A percentile compares a stretch with the other conserved stretches of the same genome.
These are phyloP conservation scores for Trichoderma harzianum DNA, from an alignment of 2,329 filamentous ascomycete genomes.

Conservation along the genomic window DNA sequence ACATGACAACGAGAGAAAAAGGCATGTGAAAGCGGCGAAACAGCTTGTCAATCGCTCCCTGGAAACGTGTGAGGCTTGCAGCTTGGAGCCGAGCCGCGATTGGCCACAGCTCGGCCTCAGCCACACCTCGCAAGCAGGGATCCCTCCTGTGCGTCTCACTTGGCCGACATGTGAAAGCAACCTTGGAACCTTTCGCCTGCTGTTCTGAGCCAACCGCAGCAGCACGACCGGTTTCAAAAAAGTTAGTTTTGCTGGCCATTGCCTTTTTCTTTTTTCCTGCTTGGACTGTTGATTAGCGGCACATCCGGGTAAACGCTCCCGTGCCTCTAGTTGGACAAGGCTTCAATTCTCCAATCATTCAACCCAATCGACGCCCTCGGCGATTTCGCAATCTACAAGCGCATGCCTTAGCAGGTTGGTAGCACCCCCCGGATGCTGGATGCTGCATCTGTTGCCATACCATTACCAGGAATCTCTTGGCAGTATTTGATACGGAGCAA, in stretches of 20 bases:
- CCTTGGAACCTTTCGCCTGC: background rate
- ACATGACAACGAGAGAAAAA: background rate
- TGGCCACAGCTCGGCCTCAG: background rate
- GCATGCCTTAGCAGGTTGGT: background rate
- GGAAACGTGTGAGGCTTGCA: slow-evolving; percentile 10
- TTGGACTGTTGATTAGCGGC: background rate
- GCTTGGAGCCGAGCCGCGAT: background rate
- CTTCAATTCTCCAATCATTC: background rate
- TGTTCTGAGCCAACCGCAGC: slow-evolving; percentile 20
- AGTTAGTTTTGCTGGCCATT: background rate
- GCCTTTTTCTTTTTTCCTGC: background rate
- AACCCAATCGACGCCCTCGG: background rate
- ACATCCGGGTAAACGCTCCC: slow-evolving; percentile 13
- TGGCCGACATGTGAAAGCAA: slow-evolving; percentile 12
- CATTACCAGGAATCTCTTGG: background rate
- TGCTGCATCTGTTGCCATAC: background rate
- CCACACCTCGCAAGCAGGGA: slow-evolving; percentile 4
- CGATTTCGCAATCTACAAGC: background rate
- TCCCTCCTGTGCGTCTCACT: background rate
- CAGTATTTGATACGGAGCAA: background rate
- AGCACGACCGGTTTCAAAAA: slow-evolving; percentile 14
- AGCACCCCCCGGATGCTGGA: background rate
- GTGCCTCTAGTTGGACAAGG: background rate
- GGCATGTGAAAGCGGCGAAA: slow-evolving; percentile 21
- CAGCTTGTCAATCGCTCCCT: background rate